A percentile compares a stretch with the other conserved stretches of the same genome.
Evolutionary conservation across 192 early-diverging fungal genomes (phyloP).

Genomic region (Rhizophagus prolifer): DNA sequence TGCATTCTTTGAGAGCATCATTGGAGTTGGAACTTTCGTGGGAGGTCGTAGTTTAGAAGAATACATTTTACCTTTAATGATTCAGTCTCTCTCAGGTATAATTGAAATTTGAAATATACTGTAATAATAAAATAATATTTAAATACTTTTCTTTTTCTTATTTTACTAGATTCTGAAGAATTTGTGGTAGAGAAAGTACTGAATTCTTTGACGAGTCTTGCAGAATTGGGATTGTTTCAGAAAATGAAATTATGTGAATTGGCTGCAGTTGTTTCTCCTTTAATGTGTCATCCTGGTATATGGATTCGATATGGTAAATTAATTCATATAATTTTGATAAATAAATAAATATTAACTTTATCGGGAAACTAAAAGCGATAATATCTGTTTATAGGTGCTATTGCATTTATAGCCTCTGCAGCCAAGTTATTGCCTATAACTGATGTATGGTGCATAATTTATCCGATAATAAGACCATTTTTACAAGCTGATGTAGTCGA

Average conservation of each 20-base stretch:
- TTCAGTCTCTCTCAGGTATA: slow-evolving; percentile 73
- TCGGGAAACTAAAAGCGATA: background rate
- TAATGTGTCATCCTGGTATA: slow-evolving; percentile 77
- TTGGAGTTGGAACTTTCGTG: slow-evolving; percentile 86
- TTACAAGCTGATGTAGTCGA: slow-evolving; percentile 64
- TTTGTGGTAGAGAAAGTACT: slow-evolving; percentile 92
- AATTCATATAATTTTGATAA: background rate
- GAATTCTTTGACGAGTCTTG: slow-evolving; percentile 75
- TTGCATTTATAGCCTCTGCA: slow-evolving; percentile 67
- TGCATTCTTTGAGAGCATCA: slow-evolving; percentile 92
- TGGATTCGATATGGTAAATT: slow-evolving; percentile 77
- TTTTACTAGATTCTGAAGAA: slow-evolving; percentile 74
- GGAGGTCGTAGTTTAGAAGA: slow-evolving; percentile 85
- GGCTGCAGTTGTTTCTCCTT: slow-evolving; percentile 61
- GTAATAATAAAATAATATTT: background rate
- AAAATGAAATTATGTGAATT: slow-evolving; percentile 78
- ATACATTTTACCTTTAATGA: slow-evolving; percentile 93
- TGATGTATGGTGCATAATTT: slow-evolving; percentile 77
- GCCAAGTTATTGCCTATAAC: slow-evolving; percentile 62
- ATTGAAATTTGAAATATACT: background rate
- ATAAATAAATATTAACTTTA: background rate
- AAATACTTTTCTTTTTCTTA: background rate
- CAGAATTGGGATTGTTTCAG: slow-evolving; percentile 73
- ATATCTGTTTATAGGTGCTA: slow-evolving; percentile 47
- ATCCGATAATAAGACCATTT: slow-evolving; percentile 69